Evolutionary conservation across 2,329 filamentous ascomycete genomes (phyloP).

Genomic region (Epichloe bromicola): DNA sequence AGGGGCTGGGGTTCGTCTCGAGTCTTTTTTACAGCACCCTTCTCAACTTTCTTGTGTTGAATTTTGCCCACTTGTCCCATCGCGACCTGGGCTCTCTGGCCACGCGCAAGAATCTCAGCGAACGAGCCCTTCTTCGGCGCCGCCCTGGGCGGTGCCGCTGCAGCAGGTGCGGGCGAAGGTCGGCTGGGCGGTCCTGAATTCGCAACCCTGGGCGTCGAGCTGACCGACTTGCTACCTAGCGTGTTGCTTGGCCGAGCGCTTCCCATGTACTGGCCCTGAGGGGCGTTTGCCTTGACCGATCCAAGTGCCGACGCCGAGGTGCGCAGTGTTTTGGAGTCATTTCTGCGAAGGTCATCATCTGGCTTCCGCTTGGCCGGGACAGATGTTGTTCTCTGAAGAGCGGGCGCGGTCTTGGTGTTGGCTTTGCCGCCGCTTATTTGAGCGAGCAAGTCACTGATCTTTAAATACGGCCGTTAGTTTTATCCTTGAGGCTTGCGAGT

Average conservation of each 20-base stretch:
- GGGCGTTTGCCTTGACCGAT: background rate
- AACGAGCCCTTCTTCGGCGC: slow-evolving; percentile 61
- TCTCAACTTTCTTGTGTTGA: slow-evolving; percentile 61
- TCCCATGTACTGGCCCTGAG: slow-evolving; percentile 2
- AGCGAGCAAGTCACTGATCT: slow-evolving; percentile 30
- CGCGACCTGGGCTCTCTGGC: slow-evolving; percentile 48
- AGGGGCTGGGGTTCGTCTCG: slow-evolving; percentile 24
- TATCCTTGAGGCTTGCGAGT: background rate
- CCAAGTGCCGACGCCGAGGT: background rate
- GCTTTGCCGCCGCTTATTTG: slow-evolving; percentile 46
- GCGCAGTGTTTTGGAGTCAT: slow-evolving; percentile 30
- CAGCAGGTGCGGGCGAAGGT: slow-evolving; percentile 16
- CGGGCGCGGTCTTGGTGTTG: slow-evolving; percentile 20
- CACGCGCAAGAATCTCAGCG: slow-evolving; percentile 60
- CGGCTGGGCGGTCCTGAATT: slow-evolving; percentile 11
- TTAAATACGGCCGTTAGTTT: background rate
- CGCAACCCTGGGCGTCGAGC: slow-evolving; percentile 12
- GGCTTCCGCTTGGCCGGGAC: slow-evolving; percentile 42
- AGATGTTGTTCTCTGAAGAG: slow-evolving; percentile 13
- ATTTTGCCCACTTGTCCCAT: slow-evolving; percentile 56
- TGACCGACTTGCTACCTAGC: slow-evolving; percentile 11
- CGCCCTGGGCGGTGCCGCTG: slow-evolving; percentile 25
- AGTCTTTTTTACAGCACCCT: slow-evolving; percentile 37
- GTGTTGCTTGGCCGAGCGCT: slow-evolving; percentile 9
- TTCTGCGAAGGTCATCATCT: slow-evolving; percentile 32